These are phyloP conservation scores for Cyclotella kingstonii DNA, from an alignment of 108 stramenopile species.

Conservation along the genomic window DNA sequence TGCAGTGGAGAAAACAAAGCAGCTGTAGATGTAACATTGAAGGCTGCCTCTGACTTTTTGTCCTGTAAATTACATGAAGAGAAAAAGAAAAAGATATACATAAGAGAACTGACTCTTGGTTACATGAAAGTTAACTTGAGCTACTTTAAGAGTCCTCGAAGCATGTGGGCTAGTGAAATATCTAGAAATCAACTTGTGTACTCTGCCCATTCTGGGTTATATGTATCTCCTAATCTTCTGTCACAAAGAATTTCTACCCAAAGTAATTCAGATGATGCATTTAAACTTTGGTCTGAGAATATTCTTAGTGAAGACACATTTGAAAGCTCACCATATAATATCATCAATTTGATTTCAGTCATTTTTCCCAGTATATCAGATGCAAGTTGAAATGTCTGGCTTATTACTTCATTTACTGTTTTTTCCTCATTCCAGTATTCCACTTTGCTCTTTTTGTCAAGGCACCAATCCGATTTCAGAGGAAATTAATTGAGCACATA, in stretches of 20 bases:
- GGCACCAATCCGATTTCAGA: conserved; percentile 81
- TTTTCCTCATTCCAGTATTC: too few species aligned
- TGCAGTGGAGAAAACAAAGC: conserved; percentile 4
- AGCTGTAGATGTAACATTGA: background rate
- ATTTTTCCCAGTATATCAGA: conserved; percentile 79
- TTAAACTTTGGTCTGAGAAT: conserved; percentile 42
- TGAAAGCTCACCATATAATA: conserved; percentile 11
- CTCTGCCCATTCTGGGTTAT: conserved; percentile 7
- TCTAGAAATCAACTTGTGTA: conserved; percentile 3
- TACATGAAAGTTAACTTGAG: conserved; percentile 71
- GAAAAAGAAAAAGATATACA: conserved; percentile 57
- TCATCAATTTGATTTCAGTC: conserved; percentile 41
- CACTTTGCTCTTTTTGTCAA: too few species aligned
- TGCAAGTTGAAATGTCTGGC: too few species aligned
- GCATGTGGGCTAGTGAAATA: conserved; percentile 5
- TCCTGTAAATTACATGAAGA: background rate
- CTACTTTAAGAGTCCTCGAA: conserved; percentile 66
- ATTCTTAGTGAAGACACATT: conserved; percentile 5
- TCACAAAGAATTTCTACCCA: conserved; percentile 3
- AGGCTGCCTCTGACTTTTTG: background rate
- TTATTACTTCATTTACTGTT: too few species aligned
- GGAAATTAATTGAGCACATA: conserved; percentile 65
- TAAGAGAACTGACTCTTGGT: conserved; percentile 71
- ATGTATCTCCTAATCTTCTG: conserved; percentile 3
- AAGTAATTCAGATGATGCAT: conserved; percentile 25